Evolutionary conservation across 345 rosid species (phyloP).

Genomic region (Anacardium occidentale): DNA sequence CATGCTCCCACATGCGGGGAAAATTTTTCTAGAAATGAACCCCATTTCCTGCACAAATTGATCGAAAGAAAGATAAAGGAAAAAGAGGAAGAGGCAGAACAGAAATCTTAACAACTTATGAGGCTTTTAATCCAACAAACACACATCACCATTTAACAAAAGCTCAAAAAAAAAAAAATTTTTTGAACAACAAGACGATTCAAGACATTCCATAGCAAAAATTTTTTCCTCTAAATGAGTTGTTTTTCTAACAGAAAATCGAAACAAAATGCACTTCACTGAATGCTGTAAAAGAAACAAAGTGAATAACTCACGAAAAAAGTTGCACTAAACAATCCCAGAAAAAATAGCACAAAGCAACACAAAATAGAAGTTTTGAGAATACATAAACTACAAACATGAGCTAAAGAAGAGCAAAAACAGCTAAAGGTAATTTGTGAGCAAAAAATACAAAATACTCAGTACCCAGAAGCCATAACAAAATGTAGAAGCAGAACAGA

Average conservation of each 20-base stretch:
- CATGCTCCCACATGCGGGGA: conserved; percentile 96
- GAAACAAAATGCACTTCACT: neutral
- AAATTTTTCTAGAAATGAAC: conserved; percentile 76
- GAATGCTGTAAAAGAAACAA: conserved; percentile 8
- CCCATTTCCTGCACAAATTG: conserved; percentile 68
- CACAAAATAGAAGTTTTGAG: neutral
- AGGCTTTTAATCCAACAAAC: neutral
- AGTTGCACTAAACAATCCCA: neutral
- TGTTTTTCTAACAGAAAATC: neutral
- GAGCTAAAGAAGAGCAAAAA: neutral
- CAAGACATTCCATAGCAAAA: neutral
- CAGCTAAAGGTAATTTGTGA: neutral
- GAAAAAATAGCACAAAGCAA: neutral
- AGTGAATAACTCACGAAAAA: neutral
- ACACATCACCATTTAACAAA: neutral
- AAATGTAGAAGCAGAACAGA: conserved; percentile 13
- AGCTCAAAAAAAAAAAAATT: neutral
- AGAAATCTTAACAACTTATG: neutral
- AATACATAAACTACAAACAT: neutral
- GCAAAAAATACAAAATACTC: neutral
- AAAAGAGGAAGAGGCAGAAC: neutral
- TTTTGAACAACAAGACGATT: neutral
- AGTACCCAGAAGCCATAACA: conserved; percentile 23
- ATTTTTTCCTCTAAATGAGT: neutral
- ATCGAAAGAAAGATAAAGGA: conserved; percentile 2